Evolutionary conservation across 108 stramenopile genomes (phyloP), one percentile per base, ranked within the genome.

Genomic region (Craspedostauros australis): DNA sequence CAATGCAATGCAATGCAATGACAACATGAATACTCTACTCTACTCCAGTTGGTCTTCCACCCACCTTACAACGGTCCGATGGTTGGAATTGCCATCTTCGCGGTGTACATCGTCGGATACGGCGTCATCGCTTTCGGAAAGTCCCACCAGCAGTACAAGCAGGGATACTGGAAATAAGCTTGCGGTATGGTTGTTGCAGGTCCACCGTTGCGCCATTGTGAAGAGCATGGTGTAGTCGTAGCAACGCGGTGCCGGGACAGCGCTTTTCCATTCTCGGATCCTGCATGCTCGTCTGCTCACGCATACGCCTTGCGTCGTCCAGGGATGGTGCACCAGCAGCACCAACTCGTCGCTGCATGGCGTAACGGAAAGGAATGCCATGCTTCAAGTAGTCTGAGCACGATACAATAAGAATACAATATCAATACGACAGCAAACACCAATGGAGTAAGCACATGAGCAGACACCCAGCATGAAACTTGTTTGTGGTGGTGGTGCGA

Each of bases 141-240:
- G 68, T 45, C 58, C 4, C 82, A 83, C 46, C 88, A 90, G 53
- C 84, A 86, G 68, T 70, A 81, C 59, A 90, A 90, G 75, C 88
- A 90, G 60, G 88, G 88, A 60, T 90, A 76, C 74, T 89, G 84
- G 84, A 86, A 82, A 46, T 76, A 73, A 73, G n/a, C 19, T 7
- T 44, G n/a, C 16, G 8, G 9, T 9, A 9, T 36, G 9, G 9
- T 36, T 12, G 9, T 36, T 9, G 12, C 12, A 12, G 12, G 12
- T 36, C 34, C 9, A 9, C 9, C 34, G 11, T 36, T 36, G 11
- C 12, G 12, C 9, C 34, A 11, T 12, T 11, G 12, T 36, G 9
- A 12, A 12, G 34, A 11, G 11, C 12, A 9, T 36, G 11, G 11
- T 11, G 34, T 36, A 11, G 11, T 12, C 12, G 9, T 36, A 36